Percentiles rank a stretch among this genome's conserved stretches.
phyloP scores from a whole-genome alignment of 495 filamentous ascomycete genomes.

The Amphirosellinia nigrospora region DNA sequence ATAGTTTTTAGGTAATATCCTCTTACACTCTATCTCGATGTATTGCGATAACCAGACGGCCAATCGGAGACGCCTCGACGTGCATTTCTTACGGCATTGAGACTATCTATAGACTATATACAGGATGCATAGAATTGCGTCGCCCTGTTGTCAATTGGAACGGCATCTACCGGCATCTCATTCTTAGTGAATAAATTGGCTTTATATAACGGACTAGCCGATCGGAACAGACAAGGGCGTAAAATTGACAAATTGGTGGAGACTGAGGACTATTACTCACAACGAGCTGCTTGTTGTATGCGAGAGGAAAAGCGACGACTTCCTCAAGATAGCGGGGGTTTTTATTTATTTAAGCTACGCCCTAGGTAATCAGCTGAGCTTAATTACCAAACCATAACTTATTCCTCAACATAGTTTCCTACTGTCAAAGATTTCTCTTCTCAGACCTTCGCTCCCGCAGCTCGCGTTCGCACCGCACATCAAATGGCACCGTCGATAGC shows the following conservation, averaged over 20 bases:
- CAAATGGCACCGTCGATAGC: conserved; percentile 15
- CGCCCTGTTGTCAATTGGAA: conserved; percentile 6
- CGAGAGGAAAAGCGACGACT: neutral
- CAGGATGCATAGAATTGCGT: neutral
- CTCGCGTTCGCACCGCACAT: neutral
- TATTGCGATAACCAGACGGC: neutral
- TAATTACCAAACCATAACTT: neutral
- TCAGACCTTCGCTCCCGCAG: neutral
- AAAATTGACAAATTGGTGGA: conserved; percentile 6
- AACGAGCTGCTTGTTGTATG: neutral
- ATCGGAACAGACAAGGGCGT: conserved; percentile 21
- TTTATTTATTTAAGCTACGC: neutral
- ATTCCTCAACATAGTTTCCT: neutral
- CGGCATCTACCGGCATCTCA: neutral
- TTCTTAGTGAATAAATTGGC: neutral
- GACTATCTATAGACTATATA: neutral
- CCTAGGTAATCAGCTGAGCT: neutral
- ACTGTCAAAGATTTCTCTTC: neutral
- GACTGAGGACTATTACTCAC: neutral
- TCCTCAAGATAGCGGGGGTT: neutral
- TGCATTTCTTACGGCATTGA: neutral
- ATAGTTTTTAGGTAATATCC: neutral
- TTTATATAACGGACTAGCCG: neutral
- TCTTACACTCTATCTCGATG: neutral
- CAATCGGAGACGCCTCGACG: neutral